These are phyloP conservation scores for Claviceps africana DNA, from an alignment of 2,329 filamentous ascomycete species.

Conservation along the genomic window DNA sequence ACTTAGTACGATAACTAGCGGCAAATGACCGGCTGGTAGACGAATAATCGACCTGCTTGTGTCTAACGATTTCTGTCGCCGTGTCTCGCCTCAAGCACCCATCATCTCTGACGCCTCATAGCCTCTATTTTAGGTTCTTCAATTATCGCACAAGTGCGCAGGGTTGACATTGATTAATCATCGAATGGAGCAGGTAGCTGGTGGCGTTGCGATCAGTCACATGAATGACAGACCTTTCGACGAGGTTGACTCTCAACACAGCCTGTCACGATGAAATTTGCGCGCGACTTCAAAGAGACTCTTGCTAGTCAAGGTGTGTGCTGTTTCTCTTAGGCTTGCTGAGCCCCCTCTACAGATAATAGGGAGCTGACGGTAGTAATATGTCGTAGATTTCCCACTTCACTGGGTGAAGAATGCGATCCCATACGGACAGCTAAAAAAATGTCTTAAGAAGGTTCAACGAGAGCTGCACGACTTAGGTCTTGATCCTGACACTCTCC, in stretches of 20 bases:
- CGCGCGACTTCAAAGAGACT: slow-evolving; percentile 58
- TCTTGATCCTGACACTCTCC: slow-evolving; percentile 56
- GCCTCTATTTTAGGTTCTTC: not conserved
- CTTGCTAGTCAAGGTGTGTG: slow-evolving; percentile 45
- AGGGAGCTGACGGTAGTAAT: not conserved
- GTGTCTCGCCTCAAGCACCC: not conserved
- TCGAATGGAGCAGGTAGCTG: not conserved
- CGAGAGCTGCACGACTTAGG: slow-evolving; percentile 57
- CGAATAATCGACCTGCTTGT: not conserved
- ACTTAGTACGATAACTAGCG: not conserved
- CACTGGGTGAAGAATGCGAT: slow-evolving; percentile 64
- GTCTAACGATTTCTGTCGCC: too few relatives aligned
- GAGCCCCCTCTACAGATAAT: not conserved
- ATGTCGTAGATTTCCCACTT: slow-evolving; percentile 47
- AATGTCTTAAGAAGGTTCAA: slow-evolving; percentile 71
- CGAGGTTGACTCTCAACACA: not conserved
- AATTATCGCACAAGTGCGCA: not conserved
- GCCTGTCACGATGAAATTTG: slow-evolving; percentile 61
- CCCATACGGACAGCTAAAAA: slow-evolving; percentile 74
- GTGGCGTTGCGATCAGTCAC: not conserved
- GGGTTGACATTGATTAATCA: not conserved
- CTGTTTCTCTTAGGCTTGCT: not conserved
- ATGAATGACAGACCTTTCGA: not conserved
- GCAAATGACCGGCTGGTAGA: not conserved
- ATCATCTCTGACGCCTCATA: not conserved